These are phyloP conservation scores for Mycena galericulata DNA, from an alignment of 768 basidiomycete species.

Conservation along the genomic window DNA sequence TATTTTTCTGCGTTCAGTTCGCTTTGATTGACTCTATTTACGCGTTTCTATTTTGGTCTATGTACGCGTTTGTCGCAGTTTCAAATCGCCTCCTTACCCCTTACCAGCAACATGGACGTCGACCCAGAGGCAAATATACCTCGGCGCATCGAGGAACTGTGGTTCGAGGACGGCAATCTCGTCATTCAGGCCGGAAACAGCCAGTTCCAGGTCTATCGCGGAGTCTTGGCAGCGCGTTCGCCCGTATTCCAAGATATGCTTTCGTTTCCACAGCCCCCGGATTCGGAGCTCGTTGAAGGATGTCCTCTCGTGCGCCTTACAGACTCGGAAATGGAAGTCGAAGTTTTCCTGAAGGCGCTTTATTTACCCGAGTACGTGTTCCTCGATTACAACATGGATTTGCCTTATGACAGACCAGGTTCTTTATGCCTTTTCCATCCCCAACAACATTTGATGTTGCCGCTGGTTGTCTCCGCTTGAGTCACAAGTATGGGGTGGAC, in stretches of 20 bases:
- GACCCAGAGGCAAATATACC: background rate
- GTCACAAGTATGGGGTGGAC: conserved; percentile 20
- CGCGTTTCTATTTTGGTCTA: conserved; percentile 4
- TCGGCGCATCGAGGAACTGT: conserved; percentile 7
- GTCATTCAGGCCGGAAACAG: conserved; percentile 27
- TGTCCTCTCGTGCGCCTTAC: conserved; percentile 23
- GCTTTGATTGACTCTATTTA: no score
- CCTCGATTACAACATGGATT: no score
- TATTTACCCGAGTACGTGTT: no score
- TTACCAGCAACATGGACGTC: conserved; percentile 40
- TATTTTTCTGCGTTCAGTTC: no score
- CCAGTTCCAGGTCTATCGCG: conserved; percentile 24
- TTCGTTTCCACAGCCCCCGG: conserved; percentile 21
- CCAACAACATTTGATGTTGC: conserved; percentile 1
- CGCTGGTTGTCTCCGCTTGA: conserved; percentile 18
- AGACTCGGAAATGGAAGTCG: conserved; percentile 25
- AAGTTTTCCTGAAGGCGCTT: conserved; percentile 24
- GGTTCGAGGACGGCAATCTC: conserved; percentile 43
- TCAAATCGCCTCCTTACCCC: background rate
- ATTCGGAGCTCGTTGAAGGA: conserved; percentile 21
- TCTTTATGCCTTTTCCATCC: conserved; percentile 19
- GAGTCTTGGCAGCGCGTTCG: conserved; percentile 23
- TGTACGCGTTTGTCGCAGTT: conserved; percentile 9
- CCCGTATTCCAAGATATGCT: conserved; percentile 31
- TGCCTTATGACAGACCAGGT: no score